Evolutionary conservation across 2,329 filamentous ascomycete genomes (phyloP), one percentile per base, ranked within the genome.

Genomic region (Aspergillus clavatus): DNA sequence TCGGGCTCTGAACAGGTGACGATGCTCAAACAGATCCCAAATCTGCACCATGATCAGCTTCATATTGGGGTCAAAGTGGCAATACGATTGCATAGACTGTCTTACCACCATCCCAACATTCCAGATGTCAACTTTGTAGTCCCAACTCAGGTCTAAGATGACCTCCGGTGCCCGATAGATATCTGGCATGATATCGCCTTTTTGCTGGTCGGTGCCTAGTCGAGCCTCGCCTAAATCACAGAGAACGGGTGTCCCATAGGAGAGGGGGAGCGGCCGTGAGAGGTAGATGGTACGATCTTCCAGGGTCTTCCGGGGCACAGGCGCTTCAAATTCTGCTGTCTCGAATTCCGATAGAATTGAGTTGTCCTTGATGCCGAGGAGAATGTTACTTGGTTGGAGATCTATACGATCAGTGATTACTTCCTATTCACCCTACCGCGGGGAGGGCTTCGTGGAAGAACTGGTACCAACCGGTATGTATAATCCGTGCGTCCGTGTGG

Each of bases 321-420:
- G 63, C 7, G 45, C 14, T 3, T 56, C 44, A 5, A 59, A 33
- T 48, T 67, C 62, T 1, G 48, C 51, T 31, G 59, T 21, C 46
- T 66, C 61, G 27, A 63, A 62, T 0, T 54, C 38, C 3, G 42
- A 41, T 5, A 69, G 41, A 14, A 68, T 47, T 2, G 54, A 56
- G 1, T 57, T 39, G 40, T 67, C 64, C 16, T 58, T 46, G 26
- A 65, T 60, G 0, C 43, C 50, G 1, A 65, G 33, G 24, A 69
- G 53, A 19, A 69, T 50, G 16, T 69, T 68, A 24, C 54, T 57
- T 5, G 56, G 54, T 40, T 63, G 58, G 7, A 67, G 47, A 48
- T 67, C 61, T 67, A 27, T 18, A 11, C 16, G 12, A 45, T 35
- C 3, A 21, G 40, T 23, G 22, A 37, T 8, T 38, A n/a, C 3